phyloP scores from a whole-genome alignment of 495 filamentous ascomycete genomes.

The Penicillium atrosanguineum region DNA sequence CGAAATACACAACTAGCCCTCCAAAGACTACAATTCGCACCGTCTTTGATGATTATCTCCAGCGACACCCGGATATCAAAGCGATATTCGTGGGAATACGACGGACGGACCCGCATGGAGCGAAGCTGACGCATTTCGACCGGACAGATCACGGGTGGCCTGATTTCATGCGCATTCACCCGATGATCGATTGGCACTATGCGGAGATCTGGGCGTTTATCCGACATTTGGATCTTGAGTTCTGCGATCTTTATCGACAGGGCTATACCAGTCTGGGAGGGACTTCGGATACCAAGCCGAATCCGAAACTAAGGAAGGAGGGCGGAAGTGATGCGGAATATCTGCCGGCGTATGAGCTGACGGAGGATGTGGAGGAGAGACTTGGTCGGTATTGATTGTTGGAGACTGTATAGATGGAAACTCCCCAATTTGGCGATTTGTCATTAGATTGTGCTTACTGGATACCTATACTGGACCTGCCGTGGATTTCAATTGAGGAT shows the following conservation, averaged over 20 bases:
- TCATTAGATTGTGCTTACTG: conserved; percentile 16
- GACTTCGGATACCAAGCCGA: conserved; percentile 84
- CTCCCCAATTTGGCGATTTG: conserved; percentile 1
- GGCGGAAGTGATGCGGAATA: conserved; percentile 44
- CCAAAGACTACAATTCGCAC: conserved; percentile 47
- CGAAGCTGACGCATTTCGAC: conserved; percentile 73
- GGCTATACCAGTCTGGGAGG: conserved; percentile 88
- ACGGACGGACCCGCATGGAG: conserved; percentile 89
- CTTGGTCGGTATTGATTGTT: conserved; percentile 64
- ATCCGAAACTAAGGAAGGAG: conserved; percentile 63
- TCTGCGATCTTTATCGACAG: conserved; percentile 81
- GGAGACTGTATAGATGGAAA: conserved; percentile 14
- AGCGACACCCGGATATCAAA: conserved; percentile 56
- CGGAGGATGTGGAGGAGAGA: conserved; percentile 80
- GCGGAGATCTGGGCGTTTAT: conserved; percentile 94
- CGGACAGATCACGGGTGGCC: conserved; percentile 90
- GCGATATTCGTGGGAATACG: conserved; percentile 93
- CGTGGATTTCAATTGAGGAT: conserved; percentile 5
- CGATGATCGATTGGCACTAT: conserved; percentile 97
- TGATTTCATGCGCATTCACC: conserved; percentile 86
- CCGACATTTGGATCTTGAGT: conserved; percentile 70
- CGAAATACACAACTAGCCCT: conserved; percentile 65
- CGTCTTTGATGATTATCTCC: conserved; percentile 76
- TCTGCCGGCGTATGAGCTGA: conserved; percentile 82
- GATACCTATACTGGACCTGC: neutral